Base-by-base conservation (phyloP, 2,329 filamentous ascomycete genomes). In the Fusarium sp. region DNA sequence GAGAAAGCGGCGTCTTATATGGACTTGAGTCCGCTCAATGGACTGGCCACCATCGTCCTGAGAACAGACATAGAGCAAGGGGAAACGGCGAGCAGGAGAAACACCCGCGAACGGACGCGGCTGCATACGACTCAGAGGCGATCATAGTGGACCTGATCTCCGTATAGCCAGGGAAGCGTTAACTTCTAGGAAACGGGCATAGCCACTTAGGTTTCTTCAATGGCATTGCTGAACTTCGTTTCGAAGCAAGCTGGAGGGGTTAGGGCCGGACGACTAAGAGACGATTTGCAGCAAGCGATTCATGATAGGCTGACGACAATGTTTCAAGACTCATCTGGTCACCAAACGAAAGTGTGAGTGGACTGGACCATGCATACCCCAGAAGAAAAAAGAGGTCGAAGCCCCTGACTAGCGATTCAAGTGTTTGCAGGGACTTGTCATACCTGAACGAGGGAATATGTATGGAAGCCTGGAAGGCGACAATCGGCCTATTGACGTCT, bases 171-270 rank as follows among this genome's bases (percentile, higher is more conserved):
- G 74, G 77, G 74, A 75, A 76, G 76, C 60, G 55, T 72, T 73
- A 73, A 54, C 45, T 55, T 57, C 58, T 54, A 45, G 50, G 35
- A 58, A 53, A 39, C 63, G 18, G 25, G 25, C 57, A 61, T 47
- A 59, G 62, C 72, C 72, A 74, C 63, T 76, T 66, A 71, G 66
- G 64, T 35, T 60, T 49, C 31, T 49, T 61, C 49, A 66, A 61
- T 41, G 55, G 54, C 46, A 57, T 60, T 41, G 53, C 42, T 59
- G 70, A 72, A 71, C 70, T 71, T 67, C 62, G 74, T 77, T 80
- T 80, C 76, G 79, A 80, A 70, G 79, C 77, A 77, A 75, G 73
- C 74, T 75, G 78, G 76, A 76, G 72, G 70, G 59, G 66, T 67
- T 76, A 73, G 73, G 73, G 67, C 60, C 66, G 69, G 72, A 72